These are phyloP conservation scores for Wallacemonas rigidus DNA, from an alignment of 208 protist genomes.

Conservation along the genomic window DNA sequence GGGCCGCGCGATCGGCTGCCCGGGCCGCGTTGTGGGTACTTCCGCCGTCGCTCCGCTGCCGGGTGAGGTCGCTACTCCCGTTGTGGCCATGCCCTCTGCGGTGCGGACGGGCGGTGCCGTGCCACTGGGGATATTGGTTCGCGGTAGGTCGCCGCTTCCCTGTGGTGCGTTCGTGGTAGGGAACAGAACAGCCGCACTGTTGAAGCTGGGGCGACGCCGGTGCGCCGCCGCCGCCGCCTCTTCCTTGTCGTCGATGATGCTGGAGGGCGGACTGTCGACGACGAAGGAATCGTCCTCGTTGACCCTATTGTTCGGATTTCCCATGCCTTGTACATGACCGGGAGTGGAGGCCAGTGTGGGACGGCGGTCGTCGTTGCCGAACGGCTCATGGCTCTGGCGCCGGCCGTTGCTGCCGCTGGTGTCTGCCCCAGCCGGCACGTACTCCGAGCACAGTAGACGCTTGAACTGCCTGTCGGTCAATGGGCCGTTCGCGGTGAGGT, in stretches of 20 bases:
- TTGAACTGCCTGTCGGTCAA: conserved; percentile 61
- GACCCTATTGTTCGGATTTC: too few relatives aligned
- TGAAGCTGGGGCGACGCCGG: background rate
- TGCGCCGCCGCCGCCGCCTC: background rate
- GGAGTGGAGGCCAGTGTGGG: background rate
- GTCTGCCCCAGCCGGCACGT: conserved; percentile 22
- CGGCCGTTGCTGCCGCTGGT: background rate
- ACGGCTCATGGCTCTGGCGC: conserved; percentile 12
- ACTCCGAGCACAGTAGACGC: conserved; percentile 61
- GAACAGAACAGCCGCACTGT: conserved; percentile 11
- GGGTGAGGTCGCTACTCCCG: background rate
- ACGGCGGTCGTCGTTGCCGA: conserved; percentile 1
- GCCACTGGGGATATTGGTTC: too few relatives aligned
- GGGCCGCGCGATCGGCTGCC: background rate
- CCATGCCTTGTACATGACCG: background rate
- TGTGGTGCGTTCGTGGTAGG: background rate
- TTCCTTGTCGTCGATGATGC: conserved; percentile 2
- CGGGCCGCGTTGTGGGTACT: too few relatives aligned
- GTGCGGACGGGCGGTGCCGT: background rate
- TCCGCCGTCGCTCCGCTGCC: background rate
- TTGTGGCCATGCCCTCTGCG: background rate
- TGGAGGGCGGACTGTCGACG: conserved; percentile 14
- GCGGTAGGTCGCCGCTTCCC: too few relatives aligned
- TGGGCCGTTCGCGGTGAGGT: conserved; percentile 29
- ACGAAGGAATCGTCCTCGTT: conserved; percentile 17